Base-by-base conservation (phyloP, 768 basidiomycete genomes). In the Strobilomyces echinocephalus region DNA sequence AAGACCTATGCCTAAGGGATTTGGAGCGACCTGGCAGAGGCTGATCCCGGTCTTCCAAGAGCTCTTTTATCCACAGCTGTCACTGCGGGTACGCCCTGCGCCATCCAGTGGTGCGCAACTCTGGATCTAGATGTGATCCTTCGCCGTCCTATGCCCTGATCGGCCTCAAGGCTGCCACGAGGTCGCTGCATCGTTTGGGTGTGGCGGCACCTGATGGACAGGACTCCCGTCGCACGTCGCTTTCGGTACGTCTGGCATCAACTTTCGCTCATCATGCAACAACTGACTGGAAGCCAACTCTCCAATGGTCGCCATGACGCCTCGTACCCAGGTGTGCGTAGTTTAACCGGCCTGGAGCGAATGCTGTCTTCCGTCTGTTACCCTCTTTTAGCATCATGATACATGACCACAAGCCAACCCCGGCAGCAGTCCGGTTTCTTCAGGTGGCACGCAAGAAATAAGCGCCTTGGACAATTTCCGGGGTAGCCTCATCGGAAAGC, bases 151-250 rank as follows among this genome's bases (percentile, higher is more conserved):
- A 28, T 24, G 18, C 18, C 38, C 15, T 50, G 49, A 62, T 54
- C 41, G 16, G 33, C 49, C 54, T 46, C 42, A 36, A 56, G 60
- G 57, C 20, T n/a, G 6, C 46, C 63, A 60, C 26, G 54, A 50
- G 43, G 63, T 20, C 50, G 43, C n/a, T 21, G 63, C 39, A 7
- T 41, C 39, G 35, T 41, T 18, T 39, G 11, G 36, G 38, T n/a
- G 49, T 43, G 31, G 2, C 39, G 6, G 30, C 18, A 18, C 18
- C 11, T 26, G 35, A 44, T 54, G 20, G n/a, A 47, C 9, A 50
- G 14, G 10, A 12, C 5, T 12, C 14, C 42, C 12, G 18, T 24
- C 16, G 36, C 6, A n/a, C n/a, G 38, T 40, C 2, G 24, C 26
- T n/a, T n/a, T 18, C 10, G 11, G 38, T n/a, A 14, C 28, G 14